Conservation (phyloP, 2,329 filamentous ascomycete genomes). For the Calonectria pauciramosa region DNA sequence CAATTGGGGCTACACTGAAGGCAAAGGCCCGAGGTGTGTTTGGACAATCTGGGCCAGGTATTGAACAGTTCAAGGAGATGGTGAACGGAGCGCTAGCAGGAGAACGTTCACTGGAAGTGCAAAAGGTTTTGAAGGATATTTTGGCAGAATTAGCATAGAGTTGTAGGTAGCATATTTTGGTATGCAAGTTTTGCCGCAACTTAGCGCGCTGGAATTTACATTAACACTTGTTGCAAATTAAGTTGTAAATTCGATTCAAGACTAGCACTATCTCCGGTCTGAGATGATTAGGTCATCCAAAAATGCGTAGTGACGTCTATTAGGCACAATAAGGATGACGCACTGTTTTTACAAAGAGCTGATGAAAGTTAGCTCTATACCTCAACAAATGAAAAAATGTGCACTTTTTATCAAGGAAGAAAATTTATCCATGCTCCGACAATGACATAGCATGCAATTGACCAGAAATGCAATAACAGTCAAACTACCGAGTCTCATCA, state of each 20-base stretch:
- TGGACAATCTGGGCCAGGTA: conserved; percentile 46
- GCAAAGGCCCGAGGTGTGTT: conserved; percentile 60
- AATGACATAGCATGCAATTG: not conserved
- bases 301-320: not conserved
- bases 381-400: not conserved
- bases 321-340: not conserved
- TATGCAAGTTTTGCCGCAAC: not conserved
- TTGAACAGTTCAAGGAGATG: conserved; percentile 49
- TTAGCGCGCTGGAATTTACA: not conserved
- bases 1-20: conserved; percentile 57
- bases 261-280: not conserved
- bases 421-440: too few species aligned
- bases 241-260: not conserved
- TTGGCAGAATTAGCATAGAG: conserved; percentile 46
- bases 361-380: not conserved
- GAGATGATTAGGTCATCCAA: not conserved
- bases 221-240: not conserved
- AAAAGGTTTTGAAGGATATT: conserved; percentile 57
- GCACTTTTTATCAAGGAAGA: not conserved
- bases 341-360: not conserved
- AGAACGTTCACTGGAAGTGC: conserved; percentile 62
- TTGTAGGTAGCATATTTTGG: not conserved
- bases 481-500: not conserved
- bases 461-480: not conserved
- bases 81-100: conserved; percentile 52